phyloP scores from a whole-genome alignment of 495 filamentous ascomycete genomes.

The Penicilliopsis zonata region DNA sequence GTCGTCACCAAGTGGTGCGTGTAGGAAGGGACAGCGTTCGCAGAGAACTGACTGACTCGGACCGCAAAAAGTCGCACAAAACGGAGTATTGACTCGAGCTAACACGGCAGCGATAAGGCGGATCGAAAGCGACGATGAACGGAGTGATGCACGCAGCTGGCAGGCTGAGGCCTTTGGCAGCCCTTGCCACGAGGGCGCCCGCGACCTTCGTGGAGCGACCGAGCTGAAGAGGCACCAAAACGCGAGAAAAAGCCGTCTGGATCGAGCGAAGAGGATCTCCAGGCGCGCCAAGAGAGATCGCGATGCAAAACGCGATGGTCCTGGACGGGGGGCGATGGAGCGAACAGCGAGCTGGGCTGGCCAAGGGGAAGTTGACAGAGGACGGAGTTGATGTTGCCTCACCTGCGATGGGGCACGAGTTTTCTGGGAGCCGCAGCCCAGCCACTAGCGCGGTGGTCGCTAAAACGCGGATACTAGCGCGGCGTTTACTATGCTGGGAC shows the following conservation, averaged over 20 bases:
- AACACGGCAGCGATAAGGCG: no score
- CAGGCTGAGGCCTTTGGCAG: constrained; percentile 39
- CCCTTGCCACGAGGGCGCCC: constrained; percentile 44
- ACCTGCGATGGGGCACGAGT: constrained; percentile 33
- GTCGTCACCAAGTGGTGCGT: background rate
- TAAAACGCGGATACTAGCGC: constrained; percentile 7
- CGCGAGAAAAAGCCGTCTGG: constrained; percentile 9
- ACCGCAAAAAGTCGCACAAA: no score
- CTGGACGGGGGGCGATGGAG: constrained; percentile 20
- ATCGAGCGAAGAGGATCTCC: constrained; percentile 12
- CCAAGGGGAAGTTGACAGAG: constrained; percentile 24
- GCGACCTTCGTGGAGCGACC: constrained; percentile 30
- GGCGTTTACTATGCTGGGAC: no score
- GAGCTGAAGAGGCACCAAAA: constrained; percentile 24
- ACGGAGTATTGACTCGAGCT: no score
- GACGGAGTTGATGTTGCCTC: constrained; percentile 27
- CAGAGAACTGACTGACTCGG: background rate
- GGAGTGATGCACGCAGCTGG: constrained; percentile 28
- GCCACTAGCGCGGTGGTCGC: constrained; percentile 15
- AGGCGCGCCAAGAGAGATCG: constrained; percentile 22
- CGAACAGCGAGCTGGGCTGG: constrained; percentile 20
- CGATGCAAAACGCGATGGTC: constrained; percentile 33
- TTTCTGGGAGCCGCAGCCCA: constrained; percentile 24
- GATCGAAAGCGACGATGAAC: constrained; percentile 23
- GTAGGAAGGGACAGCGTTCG: background rate